These are phyloP conservation scores for Neoarthrinium moseri DNA, from an alignment of 2,329 filamentous ascomycete genomes.

Conservation along the genomic window DNA sequence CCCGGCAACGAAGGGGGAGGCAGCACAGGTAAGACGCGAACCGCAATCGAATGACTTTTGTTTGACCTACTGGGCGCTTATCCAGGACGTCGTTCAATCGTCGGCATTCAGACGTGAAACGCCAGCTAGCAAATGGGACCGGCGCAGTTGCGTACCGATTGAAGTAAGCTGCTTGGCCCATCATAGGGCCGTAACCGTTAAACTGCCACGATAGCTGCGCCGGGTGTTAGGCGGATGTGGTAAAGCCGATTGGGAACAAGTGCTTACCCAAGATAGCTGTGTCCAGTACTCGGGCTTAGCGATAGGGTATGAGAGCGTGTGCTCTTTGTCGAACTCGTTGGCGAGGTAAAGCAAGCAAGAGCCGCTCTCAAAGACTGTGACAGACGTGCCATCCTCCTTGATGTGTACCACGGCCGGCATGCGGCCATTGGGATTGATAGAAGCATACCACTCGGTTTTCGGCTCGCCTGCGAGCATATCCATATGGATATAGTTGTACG, in stretches of 20 bases:
- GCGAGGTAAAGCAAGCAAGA: no score
- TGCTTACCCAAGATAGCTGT: no score
- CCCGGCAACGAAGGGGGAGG: not conserved
- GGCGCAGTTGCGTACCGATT: conserved; percentile 18
- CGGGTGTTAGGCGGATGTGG: not conserved
- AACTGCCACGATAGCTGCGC: conserved; percentile 21
- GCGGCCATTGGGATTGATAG: no score
- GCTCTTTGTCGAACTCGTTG: no score
- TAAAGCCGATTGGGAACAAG: no score
- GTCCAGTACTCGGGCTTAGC: no score
- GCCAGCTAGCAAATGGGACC: conserved; percentile 16
- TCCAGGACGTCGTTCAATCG: conserved; percentile 19
- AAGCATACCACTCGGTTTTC: no score
- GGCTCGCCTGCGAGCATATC: conserved; percentile 15
- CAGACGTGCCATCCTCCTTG: no score
- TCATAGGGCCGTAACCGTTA: conserved; percentile 17
- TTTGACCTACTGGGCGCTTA: conserved; percentile 16
- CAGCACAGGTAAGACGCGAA: not conserved
- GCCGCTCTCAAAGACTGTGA: no score
- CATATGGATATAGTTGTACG: conserved; percentile 19
- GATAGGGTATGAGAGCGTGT: no score
- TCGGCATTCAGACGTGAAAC: conserved; percentile 17
- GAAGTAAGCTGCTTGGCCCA: conserved; percentile 19
- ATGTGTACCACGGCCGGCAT: no score
- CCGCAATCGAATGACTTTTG: not conserved